A percentile compares a stretch with the other conserved stretches of the same genome.
phyloP scores from a whole-genome alignment of 148 eudicot species.

The Cornus controversa region DNA sequence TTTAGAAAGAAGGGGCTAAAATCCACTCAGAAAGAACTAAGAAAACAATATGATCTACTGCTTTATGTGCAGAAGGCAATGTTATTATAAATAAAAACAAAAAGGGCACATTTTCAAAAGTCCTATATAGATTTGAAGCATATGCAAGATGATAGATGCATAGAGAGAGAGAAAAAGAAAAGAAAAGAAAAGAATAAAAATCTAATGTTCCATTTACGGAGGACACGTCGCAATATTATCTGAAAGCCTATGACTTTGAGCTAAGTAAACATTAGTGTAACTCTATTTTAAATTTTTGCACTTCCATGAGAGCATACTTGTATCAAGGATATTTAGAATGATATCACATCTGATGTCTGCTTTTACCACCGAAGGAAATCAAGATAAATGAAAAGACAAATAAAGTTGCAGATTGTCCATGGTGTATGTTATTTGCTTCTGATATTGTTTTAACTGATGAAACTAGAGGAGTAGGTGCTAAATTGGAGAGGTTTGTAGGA shows the following conservation, averaged over 20 bases:
- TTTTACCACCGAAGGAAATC: neutral
- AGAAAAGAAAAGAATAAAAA: neutral
- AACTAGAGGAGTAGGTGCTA: too few species aligned
- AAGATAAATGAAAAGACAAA: neutral
- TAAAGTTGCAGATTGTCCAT: too few species aligned
- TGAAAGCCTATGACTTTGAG: neutral
- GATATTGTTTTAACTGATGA: too few species aligned
- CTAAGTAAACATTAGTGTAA: neutral
- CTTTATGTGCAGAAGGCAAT: neutral
- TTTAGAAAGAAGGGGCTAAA: conserved; percentile 1
- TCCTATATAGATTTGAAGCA: neutral
- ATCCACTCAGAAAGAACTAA: conserved; percentile 1
- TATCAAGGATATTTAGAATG: neutral
- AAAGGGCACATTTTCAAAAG: neutral
- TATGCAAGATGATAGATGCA: neutral
- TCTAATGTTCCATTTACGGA: neutral
- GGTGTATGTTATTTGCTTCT: too few species aligned
- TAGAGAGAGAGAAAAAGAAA: neutral
- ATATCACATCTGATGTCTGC: neutral
- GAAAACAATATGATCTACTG: neutral
- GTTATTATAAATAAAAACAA: too few species aligned
- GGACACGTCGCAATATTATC: neutral
- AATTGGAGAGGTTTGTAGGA: too few species aligned
- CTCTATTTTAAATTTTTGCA: neutral
- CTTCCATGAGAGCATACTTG: neutral